Conservation (phyloP, 73 alveolate species). For the Stentor roeselii region DNA sequence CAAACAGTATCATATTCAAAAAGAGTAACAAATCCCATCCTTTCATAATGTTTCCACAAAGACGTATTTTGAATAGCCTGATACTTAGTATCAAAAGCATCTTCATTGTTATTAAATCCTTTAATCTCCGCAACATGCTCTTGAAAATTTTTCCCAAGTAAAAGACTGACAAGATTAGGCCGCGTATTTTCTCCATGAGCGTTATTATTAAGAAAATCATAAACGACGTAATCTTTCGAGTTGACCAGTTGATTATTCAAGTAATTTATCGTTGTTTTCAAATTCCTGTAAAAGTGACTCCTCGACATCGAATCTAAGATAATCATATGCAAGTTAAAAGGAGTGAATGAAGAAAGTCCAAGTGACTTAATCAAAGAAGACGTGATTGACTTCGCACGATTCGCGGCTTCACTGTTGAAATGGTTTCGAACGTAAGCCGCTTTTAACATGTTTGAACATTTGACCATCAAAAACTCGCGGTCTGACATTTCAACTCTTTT, state of each 20-base stretch:
- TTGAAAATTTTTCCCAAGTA: not conserved
- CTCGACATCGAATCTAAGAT: constrained; percentile 9
- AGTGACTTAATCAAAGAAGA: not conserved
- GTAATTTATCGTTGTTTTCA: not conserved
- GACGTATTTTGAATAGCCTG: not conserved
- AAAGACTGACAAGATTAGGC: not conserved
- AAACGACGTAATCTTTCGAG: not conserved
- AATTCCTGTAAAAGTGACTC: constrained; percentile 12
- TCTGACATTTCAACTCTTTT: not conserved
- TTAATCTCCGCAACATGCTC: not conserved
- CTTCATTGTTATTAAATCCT: not conserved
- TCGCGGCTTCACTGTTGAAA: not conserved
- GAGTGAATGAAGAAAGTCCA: not conserved
- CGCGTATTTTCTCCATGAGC: not conserved
- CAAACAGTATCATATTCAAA: constrained; percentile 19
- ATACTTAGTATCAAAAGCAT: not conserved
- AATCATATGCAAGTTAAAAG: not conserved
- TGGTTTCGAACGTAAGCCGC: not conserved
- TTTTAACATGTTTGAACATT: not conserved
- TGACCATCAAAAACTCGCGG: not conserved
- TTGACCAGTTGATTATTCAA: not conserved
- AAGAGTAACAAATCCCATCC: not conserved
- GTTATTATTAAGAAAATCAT: constrained; percentile 3
- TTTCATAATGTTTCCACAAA: constrained; percentile 13
- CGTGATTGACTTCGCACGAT: not conserved